Conservation (phyloP, 441 rosid genomes). For the Populus hybrid region DNA sequence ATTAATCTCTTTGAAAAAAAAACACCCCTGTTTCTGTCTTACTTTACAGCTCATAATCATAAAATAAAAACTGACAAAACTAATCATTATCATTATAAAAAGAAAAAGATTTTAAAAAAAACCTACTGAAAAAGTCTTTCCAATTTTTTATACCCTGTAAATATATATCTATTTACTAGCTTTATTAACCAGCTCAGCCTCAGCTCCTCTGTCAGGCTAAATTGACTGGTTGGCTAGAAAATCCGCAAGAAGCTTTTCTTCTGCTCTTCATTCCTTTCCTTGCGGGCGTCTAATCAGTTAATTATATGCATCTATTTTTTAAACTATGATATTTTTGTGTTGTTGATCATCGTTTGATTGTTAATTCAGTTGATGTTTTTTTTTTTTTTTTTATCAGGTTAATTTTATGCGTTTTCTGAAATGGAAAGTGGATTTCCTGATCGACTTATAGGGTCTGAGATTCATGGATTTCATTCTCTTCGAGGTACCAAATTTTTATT, state of each 20-base stretch:
- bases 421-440: constrained; percentile 40
- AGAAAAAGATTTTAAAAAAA: background rate
- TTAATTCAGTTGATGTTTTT: background rate
- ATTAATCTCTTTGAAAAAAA: no score
- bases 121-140: background rate
- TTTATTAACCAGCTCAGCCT: background rate
- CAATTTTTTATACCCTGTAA: background rate
- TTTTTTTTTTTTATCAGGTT: background rate
- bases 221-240: background rate
- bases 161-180: background rate
- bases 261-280: background rate
- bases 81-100: background rate
- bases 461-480: constrained; percentile 88
- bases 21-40: no score
- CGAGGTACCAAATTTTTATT: constrained; percentile 38
- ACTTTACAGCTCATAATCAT: no score
- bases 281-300: background rate
- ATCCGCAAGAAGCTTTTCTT: background rate
- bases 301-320: background rate
- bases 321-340: background rate
- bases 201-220: background rate
- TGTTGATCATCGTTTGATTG: constrained; percentile 1
- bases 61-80: background rate
- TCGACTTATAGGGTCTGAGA: constrained; percentile 63
- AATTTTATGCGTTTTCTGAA: constrained; percentile 2